Evolutionary conservation across 495 filamentous ascomycete genomes (phyloP), one percentile per base, ranked within the genome.

Genomic region (Aspergillus ostianus): DNA sequence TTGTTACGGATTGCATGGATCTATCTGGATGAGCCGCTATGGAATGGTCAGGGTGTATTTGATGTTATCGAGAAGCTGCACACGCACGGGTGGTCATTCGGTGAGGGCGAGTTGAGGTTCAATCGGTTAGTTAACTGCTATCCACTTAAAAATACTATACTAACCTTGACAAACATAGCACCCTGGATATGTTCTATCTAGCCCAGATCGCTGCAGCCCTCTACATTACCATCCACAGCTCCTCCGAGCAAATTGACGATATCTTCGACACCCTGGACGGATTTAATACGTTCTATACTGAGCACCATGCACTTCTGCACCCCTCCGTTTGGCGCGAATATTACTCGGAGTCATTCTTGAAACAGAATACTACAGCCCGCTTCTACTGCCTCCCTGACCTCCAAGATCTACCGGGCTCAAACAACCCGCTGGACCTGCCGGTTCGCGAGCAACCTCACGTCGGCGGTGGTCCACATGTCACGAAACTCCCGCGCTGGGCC

Each of bases 341-440:
- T 50, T 68, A 68, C 47, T 68, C 65, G 29, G 51, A 45, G 4
- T 29, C 49, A 30, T 65, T 68, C 55, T 60, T 68, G 8, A 58
- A 53, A 45, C 65, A 68, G 59, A 29, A 45, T 23, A 65, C 59
- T 32, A 64, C 65, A 58, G 57, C 65, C 30, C 54, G 65, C 62
- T 68, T 68, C 36, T 68, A 65, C 56, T 59, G 65, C 65, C 59
- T 56, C 8, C 65, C 65, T 51, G 59, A 65, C 59, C 65, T 68
- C 54, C 62, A 65, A 59, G 59, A 68, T 57, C 65, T 68, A 45
- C 63, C 65, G 10, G 63, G 61, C 57, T 62, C 62, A 26, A 56
- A 60, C 57, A 59, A 58, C 46, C 61, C 61, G 56, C 64, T 67
- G 26, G 49, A 47, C 47, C 32, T 47, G 44, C 59, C 59, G 48